phyloP scores from a whole-genome alignment of 139 green algal genomes.

The Nannochloris sp. region DNA sequence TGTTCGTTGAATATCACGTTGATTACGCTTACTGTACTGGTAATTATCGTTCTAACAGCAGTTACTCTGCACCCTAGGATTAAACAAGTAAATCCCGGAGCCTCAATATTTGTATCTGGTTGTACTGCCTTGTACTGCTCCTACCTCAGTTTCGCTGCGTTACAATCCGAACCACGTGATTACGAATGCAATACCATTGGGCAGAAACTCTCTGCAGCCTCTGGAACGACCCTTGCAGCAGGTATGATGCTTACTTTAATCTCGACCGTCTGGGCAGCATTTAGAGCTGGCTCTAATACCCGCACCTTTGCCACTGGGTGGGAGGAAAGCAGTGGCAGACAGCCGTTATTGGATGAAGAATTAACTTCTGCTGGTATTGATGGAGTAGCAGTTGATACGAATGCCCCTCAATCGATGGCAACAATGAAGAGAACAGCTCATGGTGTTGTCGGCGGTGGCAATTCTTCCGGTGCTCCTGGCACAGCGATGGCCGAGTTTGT shows the following conservation, averaged over 20 bases:
- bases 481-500: background rate
- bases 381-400: conserved; percentile 32
- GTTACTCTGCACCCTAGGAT: conserved; percentile 53
- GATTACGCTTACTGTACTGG: conserved; percentile 68
- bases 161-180: conserved; percentile 74
- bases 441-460: background rate
- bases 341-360: conserved; percentile 19
- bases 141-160: conserved; percentile 85
- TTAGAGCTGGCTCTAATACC: conserved; percentile 84
- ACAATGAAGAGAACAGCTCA: conserved; percentile 1
- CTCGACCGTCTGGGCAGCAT: conserved; percentile 79
- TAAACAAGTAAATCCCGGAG: conserved; percentile 4
- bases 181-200: conserved; percentile 90
- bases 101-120: conserved; percentile 80
- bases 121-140: conserved; percentile 78
- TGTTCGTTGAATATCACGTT: conserved; percentile 88
- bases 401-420: background rate
- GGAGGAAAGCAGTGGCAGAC: conserved; percentile 18
- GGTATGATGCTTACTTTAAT: conserved; percentile 79
- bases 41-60: conserved; percentile 52
- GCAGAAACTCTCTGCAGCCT: conserved; percentile 56
- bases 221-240: conserved; percentile 62
- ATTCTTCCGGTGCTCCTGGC: background rate
- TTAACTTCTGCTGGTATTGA: conserved; percentile 66
- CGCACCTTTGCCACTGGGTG: conserved; percentile 46